These are phyloP conservation scores for Trifolium subterraneum DNA, from an alignment of 306 rosid genomes.

Conservation along the genomic window DNA sequence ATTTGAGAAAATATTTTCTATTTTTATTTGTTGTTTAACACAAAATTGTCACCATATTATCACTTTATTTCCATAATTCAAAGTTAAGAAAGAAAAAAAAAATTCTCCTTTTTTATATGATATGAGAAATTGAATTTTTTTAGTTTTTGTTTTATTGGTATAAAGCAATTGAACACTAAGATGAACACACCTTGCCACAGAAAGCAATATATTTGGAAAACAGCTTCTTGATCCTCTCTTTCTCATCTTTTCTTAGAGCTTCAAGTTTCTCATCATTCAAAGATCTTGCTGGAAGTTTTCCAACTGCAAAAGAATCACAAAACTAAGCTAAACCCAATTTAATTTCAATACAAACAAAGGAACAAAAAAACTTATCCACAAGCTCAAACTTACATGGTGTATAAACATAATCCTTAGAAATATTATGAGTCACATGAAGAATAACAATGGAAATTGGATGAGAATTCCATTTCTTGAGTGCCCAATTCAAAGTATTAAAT, in stretches of 20 bases:
- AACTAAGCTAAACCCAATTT: conserved; percentile 34
- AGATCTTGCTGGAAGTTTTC: conserved; percentile 82
- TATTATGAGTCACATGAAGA: conserved; percentile 56
- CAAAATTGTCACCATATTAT: not conserved
- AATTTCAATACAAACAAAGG: conserved; percentile 21
- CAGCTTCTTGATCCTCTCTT: conserved; percentile 54
- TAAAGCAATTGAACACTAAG: conserved; percentile 11
- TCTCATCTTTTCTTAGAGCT: conserved; percentile 59
- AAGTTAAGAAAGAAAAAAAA: not conserved
- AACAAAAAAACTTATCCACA: not conserved
- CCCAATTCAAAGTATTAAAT: conserved; percentile 71
- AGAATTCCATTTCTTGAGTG: conserved; percentile 72
- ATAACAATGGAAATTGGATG: conserved; percentile 72
- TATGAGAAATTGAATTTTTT: not conserved
- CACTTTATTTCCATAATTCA: not conserved
- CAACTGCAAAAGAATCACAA: conserved; percentile 61
- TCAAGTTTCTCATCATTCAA: conserved; percentile 70
- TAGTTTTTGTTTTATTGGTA: no score
- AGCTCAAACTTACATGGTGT: conserved; percentile 69
- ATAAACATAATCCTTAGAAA: conserved; percentile 59
- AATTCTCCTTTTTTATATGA: not conserved
- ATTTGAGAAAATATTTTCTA: not conserved
- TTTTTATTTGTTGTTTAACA: not conserved
- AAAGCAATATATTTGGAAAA: conserved; percentile 60
- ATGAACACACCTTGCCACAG: conserved; percentile 67